These are phyloP conservation scores for Parafenestella ontariensis DNA, from an alignment of 2,329 filamentous ascomycete genomes.

Conservation along the genomic window DNA sequence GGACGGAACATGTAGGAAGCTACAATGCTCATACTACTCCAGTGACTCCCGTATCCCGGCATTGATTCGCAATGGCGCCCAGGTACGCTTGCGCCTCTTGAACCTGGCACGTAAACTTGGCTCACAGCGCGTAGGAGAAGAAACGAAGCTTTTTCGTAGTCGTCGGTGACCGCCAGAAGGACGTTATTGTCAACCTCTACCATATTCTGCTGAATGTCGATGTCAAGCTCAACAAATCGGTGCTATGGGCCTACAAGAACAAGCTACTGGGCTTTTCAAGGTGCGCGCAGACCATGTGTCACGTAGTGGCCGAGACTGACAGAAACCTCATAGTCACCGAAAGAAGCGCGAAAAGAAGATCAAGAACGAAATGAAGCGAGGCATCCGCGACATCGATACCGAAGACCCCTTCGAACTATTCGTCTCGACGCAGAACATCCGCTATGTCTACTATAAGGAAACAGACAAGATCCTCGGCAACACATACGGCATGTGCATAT, in stretches of 20 bases:
- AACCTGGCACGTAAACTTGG: not conserved
- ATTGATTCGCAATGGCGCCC: slow-evolving; percentile 50
- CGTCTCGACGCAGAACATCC: slow-evolving; percentile 93
- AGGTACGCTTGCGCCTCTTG: slow-evolving; percentile 25
- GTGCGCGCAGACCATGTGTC: slow-evolving; percentile 42
- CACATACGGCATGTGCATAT: slow-evolving; percentile 97
- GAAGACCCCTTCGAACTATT: slow-evolving; percentile 98
- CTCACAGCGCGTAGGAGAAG: slow-evolving; percentile 68
- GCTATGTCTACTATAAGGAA: slow-evolving; percentile 99
- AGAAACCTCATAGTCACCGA: slow-evolving; percentile 68
- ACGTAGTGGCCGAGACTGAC: not conserved
- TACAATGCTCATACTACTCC: slow-evolving; percentile 16
- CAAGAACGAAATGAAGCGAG: slow-evolving; percentile 96
- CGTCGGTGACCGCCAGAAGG: slow-evolving; percentile 91
- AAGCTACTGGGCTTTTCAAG: slow-evolving; percentile 92
- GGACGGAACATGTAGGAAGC: not conserved
- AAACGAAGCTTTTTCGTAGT: slow-evolving; percentile 98
- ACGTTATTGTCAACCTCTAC: slow-evolving; percentile 94
- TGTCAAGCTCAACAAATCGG: slow-evolving; percentile 93
- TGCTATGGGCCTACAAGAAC: slow-evolving; percentile 99
- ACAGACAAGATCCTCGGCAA: slow-evolving; percentile 98
- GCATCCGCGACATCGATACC: slow-evolving; percentile 87
- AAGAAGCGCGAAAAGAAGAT: slow-evolving; percentile 99
- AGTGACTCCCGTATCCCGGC: slow-evolving; percentile 51
- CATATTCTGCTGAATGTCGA: slow-evolving; percentile 91